Conservation (phyloP, 768 basidiomycete genomes). For the Lactarius vividus region DNA sequence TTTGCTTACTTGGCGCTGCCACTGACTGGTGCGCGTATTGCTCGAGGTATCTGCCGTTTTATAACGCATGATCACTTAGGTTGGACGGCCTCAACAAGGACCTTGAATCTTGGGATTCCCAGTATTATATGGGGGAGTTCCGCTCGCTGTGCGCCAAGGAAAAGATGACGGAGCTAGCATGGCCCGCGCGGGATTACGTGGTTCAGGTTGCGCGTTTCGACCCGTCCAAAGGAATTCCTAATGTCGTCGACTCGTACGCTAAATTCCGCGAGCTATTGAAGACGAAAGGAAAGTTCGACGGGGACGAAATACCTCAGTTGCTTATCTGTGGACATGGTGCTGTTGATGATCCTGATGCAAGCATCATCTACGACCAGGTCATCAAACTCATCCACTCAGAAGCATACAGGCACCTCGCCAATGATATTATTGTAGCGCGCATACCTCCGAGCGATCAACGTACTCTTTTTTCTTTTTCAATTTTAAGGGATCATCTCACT, state of each 20-base stretch:
- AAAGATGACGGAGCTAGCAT: constrained; percentile 75
- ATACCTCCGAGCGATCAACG: constrained; percentile 82
- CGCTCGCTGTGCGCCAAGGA: constrained; percentile 71
- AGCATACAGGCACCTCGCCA: constrained; percentile 41
- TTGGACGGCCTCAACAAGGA: constrained; percentile 96
- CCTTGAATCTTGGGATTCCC: constrained; percentile 73
- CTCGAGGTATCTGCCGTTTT: background rate
- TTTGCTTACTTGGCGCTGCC: constrained; percentile 75
- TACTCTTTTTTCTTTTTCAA: constrained; percentile 41
- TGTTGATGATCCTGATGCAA: constrained; percentile 94
- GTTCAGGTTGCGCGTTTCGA: constrained; percentile 95
- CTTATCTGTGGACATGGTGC: constrained; percentile 88
- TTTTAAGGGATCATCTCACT: background rate
- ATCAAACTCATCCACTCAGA: constrained; percentile 50
- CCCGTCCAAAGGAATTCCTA: constrained; percentile 79
- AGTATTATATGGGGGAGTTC: constrained; percentile 90
- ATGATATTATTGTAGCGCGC: constrained; percentile 46
- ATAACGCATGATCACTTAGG: constrained; percentile 38
- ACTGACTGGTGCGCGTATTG: constrained; percentile 68
- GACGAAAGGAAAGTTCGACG: constrained; percentile 41
- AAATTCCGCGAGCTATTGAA: constrained; percentile 69
- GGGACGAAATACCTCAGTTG: constrained; percentile 65
- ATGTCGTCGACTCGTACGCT: constrained; percentile 84
- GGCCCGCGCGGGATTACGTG: constrained; percentile 82
- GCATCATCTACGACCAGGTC: constrained; percentile 83